Evolutionary conservation across 257 asterid species (phyloP).

Genomic region (Osmanthus fragrans): DNA sequence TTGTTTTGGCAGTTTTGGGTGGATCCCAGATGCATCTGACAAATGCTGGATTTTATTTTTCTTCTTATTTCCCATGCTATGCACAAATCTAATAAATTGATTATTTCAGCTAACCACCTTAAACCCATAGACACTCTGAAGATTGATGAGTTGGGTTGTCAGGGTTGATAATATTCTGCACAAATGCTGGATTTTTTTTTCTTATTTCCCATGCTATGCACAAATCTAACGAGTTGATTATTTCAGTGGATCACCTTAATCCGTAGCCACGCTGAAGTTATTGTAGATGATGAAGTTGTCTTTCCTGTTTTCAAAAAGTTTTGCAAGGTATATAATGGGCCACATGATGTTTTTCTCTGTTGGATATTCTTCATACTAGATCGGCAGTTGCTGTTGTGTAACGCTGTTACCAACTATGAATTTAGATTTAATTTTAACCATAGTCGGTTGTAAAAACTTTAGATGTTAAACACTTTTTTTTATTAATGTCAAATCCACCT

Average conservation of each 20-base stretch:
- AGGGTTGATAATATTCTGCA: too few relatives aligned
- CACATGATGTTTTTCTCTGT: neutral
- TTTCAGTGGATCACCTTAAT: slow-evolving; percentile 89
- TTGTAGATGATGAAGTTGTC: slow-evolving; percentile 70
- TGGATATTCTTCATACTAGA: neutral
- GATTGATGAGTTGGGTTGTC: slow-evolving; percentile 2
- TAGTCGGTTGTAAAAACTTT: neutral
- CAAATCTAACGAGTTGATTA: slow-evolving; percentile 22
- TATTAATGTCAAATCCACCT: neutral
- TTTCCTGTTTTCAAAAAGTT: slow-evolving; percentile 67
- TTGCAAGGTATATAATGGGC: slow-evolving; percentile 64
- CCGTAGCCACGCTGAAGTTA: slow-evolving; percentile 77
- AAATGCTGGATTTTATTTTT: neutral
- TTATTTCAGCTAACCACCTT: slow-evolving; percentile 82
- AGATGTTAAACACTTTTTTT: neutral
- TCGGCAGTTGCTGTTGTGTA: neutral
- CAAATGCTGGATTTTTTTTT: neutral
- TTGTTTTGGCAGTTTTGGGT: neutral
- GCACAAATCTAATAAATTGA: slow-evolving; percentile 17
- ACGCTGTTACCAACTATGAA: neutral
- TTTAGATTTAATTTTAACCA: neutral
- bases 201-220: neutral
- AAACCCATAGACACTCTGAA: slow-evolving; percentile 69
- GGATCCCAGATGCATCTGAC: neutral
- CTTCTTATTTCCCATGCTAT: neutral